Percentiles rank a stretch among this genome's conserved stretches.
These are phyloP conservation scores for Pichia inconspicua DNA, from an alignment of 1,139 yeast genomes.

Conservation along the genomic window DNA sequence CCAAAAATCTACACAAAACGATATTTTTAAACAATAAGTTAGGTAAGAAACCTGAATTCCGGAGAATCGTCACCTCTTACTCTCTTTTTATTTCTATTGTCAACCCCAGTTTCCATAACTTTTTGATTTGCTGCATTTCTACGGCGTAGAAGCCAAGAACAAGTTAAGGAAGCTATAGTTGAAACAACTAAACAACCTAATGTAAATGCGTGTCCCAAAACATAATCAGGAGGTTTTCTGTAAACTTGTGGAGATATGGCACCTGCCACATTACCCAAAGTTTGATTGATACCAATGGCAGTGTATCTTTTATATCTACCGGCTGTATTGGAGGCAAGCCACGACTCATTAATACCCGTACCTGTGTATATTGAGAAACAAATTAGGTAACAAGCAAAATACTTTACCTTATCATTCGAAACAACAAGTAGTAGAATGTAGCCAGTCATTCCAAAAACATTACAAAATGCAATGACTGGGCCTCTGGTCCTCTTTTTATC, in stretches of 20 bases:
- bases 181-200: conserved; percentile 8
- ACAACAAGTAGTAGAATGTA: conserved; percentile 6
- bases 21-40: background rate
- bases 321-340: conserved; percentile 9
- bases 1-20: background rate
- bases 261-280: conserved; percentile 9
- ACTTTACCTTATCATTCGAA: conserved; percentile 6
- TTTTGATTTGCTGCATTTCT: conserved; percentile 5
- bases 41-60: conserved; percentile 6
- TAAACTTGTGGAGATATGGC: conserved; percentile 11
- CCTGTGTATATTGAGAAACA: conserved; percentile 8
- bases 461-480: conserved; percentile 6
- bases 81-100: conserved; percentile 6
- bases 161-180: background rate
- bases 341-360: conserved; percentile 10
- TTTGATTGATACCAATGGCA: conserved; percentile 7
- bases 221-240: conserved; percentile 5
- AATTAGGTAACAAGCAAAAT: conserved; percentile 9
- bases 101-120: conserved; percentile 7
- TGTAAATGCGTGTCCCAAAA: conserved; percentile 9
- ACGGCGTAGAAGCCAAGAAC: conserved; percentile 4
- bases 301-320: conserved; percentile 9
- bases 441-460: conserved; percentile 8
- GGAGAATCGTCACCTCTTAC: conserved; percentile 8
- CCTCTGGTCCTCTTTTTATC: conserved; percentile 7